These are phyloP conservation scores for Zymoseptoria pseudotritici DNA, from an alignment of 2,329 filamentous ascomycete genomes.

Conservation along the genomic window DNA sequence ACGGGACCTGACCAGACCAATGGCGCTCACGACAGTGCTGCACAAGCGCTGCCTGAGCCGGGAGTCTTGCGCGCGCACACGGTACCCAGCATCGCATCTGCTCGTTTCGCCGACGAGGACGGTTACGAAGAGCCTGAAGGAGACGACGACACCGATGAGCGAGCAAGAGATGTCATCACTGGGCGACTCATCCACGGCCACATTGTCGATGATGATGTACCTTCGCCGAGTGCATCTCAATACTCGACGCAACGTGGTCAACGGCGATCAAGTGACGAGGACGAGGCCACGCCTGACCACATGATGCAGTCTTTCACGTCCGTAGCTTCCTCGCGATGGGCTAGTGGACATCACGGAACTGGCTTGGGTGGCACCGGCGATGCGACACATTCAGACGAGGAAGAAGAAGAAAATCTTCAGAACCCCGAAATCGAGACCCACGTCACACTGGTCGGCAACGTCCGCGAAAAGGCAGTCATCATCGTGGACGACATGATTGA, in stretches of 20 bases:
- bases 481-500: constrained; percentile 99
- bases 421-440: constrained; percentile 81
- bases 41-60: background rate
- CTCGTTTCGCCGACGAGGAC: constrained; percentile 20
- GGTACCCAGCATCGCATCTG: constrained; percentile 20
- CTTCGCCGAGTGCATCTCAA: constrained; percentile 62
- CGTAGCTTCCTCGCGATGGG: constrained; percentile 60
- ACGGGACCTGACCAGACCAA: constrained; percentile 25
- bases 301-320: constrained; percentile 82
- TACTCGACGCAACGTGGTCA: constrained; percentile 48
- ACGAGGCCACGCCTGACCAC: constrained; percentile 59
- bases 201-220: constrained; percentile 79
- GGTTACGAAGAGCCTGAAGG: constrained; percentile 28
- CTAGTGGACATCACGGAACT: constrained; percentile 24
- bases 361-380: constrained; percentile 79
- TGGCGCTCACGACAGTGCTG: constrained; percentile 4
- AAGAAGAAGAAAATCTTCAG: constrained; percentile 84
- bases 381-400: constrained; percentile 73
- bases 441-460: constrained; percentile 95
- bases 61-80: constrained; percentile 19
- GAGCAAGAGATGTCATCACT: constrained; percentile 82
- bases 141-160: constrained; percentile 37
- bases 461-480: constrained; percentile 78
- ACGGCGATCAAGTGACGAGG: constrained; percentile 36
- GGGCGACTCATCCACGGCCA: constrained; percentile 88